Percentiles rank a stretch among this genome's conserved stretches.
These are phyloP conservation scores for Dryadomyces quercus-mongolicae DNA, from an alignment of 2,329 filamentous ascomycete species.

Conservation along the genomic window DNA sequence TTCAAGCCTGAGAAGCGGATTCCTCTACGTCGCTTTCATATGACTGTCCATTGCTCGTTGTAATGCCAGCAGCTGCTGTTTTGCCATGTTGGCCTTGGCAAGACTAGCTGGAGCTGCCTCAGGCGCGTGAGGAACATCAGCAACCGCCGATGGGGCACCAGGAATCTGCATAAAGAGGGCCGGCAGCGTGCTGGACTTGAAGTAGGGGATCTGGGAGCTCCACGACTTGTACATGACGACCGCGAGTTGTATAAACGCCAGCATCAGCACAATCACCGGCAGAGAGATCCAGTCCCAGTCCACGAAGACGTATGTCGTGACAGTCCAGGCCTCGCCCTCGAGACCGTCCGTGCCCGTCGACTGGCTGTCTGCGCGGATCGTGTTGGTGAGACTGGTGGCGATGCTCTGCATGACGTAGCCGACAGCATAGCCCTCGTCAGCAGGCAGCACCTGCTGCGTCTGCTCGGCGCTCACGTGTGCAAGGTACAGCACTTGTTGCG, in stretches of 20 bases:
- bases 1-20: no score
- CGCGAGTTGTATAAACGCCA: neutral
- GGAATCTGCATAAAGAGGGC: neutral
- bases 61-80: neutral
- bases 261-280: neutral
- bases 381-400: neutral
- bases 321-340: neutral
- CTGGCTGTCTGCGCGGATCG: neutral
- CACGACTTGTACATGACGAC: neutral
- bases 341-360: neutral
- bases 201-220: neutral
- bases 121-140: neutral
- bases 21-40: neutral
- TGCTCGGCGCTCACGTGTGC: neutral
- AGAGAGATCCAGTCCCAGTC: neutral
- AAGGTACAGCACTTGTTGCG: neutral
- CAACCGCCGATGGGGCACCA: neutral
- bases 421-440: neutral
- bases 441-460: neutral
- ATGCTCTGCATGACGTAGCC: neutral
- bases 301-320: neutral
- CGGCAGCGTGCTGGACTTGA: constrained; percentile 1
- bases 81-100: neutral
- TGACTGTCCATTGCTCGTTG: neutral
- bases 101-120: neutral